Percentiles rank a stretch among this genome's conserved stretches.
Evolutionary conservation across 257 asterid species (phyloP).

Genomic region (Petunia axillaris): DNA sequence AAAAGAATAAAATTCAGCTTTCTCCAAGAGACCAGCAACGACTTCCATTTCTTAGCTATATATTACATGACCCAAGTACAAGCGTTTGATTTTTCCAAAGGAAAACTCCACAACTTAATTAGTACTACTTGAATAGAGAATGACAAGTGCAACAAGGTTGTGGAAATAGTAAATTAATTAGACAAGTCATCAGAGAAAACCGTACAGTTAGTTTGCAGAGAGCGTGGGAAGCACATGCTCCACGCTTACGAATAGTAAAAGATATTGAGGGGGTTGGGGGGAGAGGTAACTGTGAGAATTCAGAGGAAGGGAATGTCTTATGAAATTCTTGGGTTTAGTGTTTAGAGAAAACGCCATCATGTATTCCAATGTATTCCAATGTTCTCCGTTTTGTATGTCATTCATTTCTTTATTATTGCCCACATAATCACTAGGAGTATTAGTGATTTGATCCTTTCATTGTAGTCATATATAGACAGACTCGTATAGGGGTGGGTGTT

Average conservation of each 20-base stretch:
- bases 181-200: slow-evolving; percentile 38
- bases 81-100: background rate
- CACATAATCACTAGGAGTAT: background rate
- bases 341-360: slow-evolving; percentile 70
- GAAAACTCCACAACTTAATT: background rate
- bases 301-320: slow-evolving; percentile 26
- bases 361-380: slow-evolving; percentile 46
- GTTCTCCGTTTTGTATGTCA: background rate
- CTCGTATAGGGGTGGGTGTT: no score
- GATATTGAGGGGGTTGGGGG: background rate
- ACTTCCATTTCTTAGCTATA: slow-evolving; percentile 26
- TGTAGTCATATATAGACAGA: slow-evolving; percentile 24
- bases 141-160: background rate
- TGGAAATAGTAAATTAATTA: background rate
- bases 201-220: slow-evolving; percentile 50
- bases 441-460: slow-evolving; percentile 22
- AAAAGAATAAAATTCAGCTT: slow-evolving; percentile 42
- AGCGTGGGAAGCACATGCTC: slow-evolving; percentile 83
- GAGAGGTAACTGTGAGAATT: background rate
- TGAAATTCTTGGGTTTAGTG: slow-evolving; percentile 39
- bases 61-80: slow-evolving; percentile 18
- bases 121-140: background rate
- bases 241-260: slow-evolving; percentile 30
- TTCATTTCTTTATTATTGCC: slow-evolving; percentile 43
- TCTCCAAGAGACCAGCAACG: slow-evolving; percentile 39